Evolutionary conservation across 1,139 yeast genomes (phyloP).

Genomic region (Taiozyma sp.): DNA sequence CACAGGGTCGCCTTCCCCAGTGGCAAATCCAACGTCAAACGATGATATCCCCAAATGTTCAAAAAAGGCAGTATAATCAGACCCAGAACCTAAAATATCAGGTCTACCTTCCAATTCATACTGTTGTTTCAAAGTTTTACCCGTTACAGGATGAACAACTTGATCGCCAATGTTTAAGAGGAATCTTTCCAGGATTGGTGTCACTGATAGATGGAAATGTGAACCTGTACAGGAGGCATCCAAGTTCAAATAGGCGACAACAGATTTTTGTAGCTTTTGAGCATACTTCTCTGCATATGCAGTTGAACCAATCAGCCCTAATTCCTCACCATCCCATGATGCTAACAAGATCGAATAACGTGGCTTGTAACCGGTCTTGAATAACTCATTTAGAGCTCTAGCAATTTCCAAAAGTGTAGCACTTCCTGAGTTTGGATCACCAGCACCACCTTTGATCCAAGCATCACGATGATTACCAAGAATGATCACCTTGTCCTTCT

Average conservation of each 20-base stretch:
- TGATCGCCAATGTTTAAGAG: slow-evolving; percentile 36
- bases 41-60: slow-evolving; percentile 68
- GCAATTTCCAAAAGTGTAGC: slow-evolving; percentile 56
- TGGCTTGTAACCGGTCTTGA: slow-evolving; percentile 55
- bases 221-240: slow-evolving; percentile 60
- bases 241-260: slow-evolving; percentile 56
- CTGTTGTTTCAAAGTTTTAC: slow-evolving; percentile 51
- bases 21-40: slow-evolving; percentile 48
- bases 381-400: slow-evolving; percentile 47
- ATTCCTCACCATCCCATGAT: slow-evolving; percentile 77
- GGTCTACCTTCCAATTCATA: slow-evolving; percentile 37
- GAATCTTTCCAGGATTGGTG: slow-evolving; percentile 47
- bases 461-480: slow-evolving; percentile 72
- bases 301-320: slow-evolving; percentile 65
- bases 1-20: slow-evolving; percentile 41
- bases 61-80: slow-evolving; percentile 64
- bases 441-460: slow-evolving; percentile 72
- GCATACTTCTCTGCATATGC: slow-evolving; percentile 61
- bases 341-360: slow-evolving; percentile 53
- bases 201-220: slow-evolving; percentile 38
- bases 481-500: slow-evolving; percentile 46
- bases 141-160: slow-evolving; percentile 43
- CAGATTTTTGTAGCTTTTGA: slow-evolving; percentile 37
- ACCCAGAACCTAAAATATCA: slow-evolving; percentile 55
- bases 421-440: slow-evolving; percentile 67